Evolutionary conservation across 257 asterid genomes (phyloP), one percentile per base, ranked within the genome.

Genomic region (Hygrophila difformis): DNA sequence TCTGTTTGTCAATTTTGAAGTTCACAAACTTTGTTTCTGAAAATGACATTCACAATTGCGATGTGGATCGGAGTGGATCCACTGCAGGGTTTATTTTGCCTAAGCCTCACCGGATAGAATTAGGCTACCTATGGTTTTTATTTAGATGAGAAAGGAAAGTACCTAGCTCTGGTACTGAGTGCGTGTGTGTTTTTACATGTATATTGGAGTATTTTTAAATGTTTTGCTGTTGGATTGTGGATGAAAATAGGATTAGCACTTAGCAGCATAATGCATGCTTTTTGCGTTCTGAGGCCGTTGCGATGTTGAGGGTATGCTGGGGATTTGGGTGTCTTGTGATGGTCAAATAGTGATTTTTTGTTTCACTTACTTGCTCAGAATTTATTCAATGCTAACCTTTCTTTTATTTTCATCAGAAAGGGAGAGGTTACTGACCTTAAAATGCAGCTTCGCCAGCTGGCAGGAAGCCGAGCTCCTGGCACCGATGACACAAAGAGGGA

Each of bases 381-480:
- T 38, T 24, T 18, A 18, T 44, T 44, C 39, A 50, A 13, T 54
- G 50, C 45, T 29, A 33, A 33, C 37, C 49, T 34, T 39, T 12
- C 31, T 63, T 59, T 52, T 47, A 23, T 14, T 61, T 61, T 23
- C 35, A 40, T 42, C 84, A 91, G 99, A 64, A 91, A 91, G 68
- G 95, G 97, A 54, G 96, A 91, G 66, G 96, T 91, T 56, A 68
- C 94, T 2, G 99, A 91, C 72, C 78, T 91, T 51, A 91, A 91
- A 71, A 56, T 68, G 72, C 99, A 91, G 87, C 89, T 91, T 22
- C 88, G 96, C 38, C 88, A 76, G 74, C 79, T 86, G 64, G 99
- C 99, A 0, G 99, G 99, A 9, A 80, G 95, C 63, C 68, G 95
- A 65, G 83, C 97, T 35, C 99, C 95, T 0, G 99, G 99, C 47